phyloP scores from a whole-genome alignment of 2,329 filamentous ascomycete species.

The Neonectria punicea region DNA sequence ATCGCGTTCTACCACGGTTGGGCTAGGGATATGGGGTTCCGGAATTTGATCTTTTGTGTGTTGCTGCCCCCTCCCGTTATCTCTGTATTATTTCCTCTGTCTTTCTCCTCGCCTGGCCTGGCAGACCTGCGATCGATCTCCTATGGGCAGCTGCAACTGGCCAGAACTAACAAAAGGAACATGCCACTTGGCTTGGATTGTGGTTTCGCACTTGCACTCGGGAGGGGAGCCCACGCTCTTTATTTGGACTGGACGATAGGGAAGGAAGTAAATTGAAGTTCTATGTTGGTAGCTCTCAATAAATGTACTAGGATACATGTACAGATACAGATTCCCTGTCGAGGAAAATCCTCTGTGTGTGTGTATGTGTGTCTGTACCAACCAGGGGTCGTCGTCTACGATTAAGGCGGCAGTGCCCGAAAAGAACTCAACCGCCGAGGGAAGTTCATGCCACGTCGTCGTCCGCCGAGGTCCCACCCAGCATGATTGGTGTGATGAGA shows the following conservation, averaged over 20 bases:
- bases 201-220: constrained; percentile 27
- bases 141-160: constrained; percentile 11
- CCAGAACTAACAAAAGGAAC: constrained; percentile 19
- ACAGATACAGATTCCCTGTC: background rate
- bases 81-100: constrained; percentile 41
- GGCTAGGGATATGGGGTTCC: constrained; percentile 35
- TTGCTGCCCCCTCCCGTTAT: constrained; percentile 34
- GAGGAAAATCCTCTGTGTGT: background rate
- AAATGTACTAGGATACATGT: constrained; percentile 16
- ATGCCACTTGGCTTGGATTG: constrained; percentile 22
- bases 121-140: constrained; percentile 16
- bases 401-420: background rate
- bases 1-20: constrained; percentile 27
- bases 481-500: constrained; percentile 6
- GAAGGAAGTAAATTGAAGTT: constrained; percentile 40
- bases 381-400: too few species aligned
- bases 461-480: background rate
- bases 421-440: background rate
- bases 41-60: constrained; percentile 33
- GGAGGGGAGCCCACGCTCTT: constrained; percentile 41
- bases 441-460: constrained; percentile 17
- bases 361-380: background rate
- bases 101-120: constrained; percentile 25
- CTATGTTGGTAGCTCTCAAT: constrained; percentile 21
- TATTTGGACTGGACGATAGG: constrained; percentile 36